These are phyloP conservation scores for Verticillium albo-atrum DNA, from an alignment of 2,329 filamentous ascomycete species.

Conservation along the genomic window DNA sequence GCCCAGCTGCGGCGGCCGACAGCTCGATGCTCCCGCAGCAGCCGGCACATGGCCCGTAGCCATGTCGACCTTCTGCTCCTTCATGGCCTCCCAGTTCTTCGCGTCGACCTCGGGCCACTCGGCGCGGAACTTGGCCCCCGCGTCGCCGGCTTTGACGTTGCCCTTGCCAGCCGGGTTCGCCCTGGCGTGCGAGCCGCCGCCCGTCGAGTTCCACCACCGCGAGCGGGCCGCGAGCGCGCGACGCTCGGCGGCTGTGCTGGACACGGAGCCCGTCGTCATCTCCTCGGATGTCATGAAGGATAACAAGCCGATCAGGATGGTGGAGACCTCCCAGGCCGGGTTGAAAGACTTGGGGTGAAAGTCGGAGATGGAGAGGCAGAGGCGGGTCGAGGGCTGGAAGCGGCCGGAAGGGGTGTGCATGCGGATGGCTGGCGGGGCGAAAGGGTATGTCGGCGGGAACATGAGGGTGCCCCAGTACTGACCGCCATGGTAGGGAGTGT, in stretches of 20 bases:
- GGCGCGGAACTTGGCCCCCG: conserved; percentile 79
- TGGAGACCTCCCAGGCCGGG: conserved; percentile 96
- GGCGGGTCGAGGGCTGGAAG: conserved; percentile 86
- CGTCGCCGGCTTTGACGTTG: conserved; percentile 87
- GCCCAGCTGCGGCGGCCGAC: conserved; percentile 48
- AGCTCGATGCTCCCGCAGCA: conserved; percentile 31
- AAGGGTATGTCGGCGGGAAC: conserved; percentile 95
- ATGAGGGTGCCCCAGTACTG: conserved; percentile 98
- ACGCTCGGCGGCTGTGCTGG: conserved; percentile 71
- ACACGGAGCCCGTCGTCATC: conserved; percentile 92
- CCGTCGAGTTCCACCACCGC: conserved; percentile 95
- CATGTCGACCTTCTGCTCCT: conserved; percentile 72
- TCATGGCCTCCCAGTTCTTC: conserved; percentile 92
- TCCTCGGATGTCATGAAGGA: conserved; percentile 99
- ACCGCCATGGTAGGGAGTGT: conserved; percentile 88
- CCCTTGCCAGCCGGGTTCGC: conserved; percentile 56
- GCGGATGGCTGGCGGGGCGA: conserved; percentile 92
- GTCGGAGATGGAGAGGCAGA: conserved; percentile 94
- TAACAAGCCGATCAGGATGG: conserved; percentile 87
- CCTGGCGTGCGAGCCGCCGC: conserved; percentile 68
- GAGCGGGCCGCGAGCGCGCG: conserved; percentile 72
- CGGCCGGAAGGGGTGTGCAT: conserved; percentile 98
- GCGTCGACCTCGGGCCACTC: conserved; percentile 89
- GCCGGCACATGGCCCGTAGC: conserved; percentile 65
- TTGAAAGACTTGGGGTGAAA: conserved; percentile 99